Evolutionary conservation across 2,329 filamentous ascomycete genomes (phyloP).

Genomic region (Neoascochyta sp.): DNA sequence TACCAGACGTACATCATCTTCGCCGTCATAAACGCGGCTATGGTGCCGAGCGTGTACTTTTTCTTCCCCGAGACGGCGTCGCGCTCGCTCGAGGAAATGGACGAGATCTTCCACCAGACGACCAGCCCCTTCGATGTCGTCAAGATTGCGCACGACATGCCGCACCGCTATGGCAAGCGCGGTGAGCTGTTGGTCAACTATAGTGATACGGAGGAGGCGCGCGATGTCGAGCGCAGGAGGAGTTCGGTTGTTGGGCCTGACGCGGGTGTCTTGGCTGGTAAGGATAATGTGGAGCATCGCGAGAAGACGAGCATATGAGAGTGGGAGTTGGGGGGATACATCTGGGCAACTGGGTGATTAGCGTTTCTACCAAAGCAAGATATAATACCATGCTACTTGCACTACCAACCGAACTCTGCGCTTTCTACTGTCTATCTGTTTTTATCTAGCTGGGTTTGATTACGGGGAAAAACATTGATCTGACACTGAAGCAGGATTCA

Average conservation of each 20-base stretch:
- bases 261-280: slow-evolving; percentile 3
- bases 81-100: slow-evolving; percentile 42
- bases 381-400: too few relatives aligned
- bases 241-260: slow-evolving; percentile 22
- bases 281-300: slow-evolving; percentile 6
- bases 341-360: too few relatives aligned
- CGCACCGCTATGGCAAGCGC: slow-evolving; percentile 56
- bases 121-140: slow-evolving; percentile 49
- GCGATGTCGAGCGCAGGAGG: slow-evolving; percentile 26
- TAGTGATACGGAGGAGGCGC: slow-evolving; percentile 39
- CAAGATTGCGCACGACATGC: slow-evolving; percentile 49
- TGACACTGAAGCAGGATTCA: too few relatives aligned
- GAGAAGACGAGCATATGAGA: slow-evolving; percentile 6
- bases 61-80: slow-evolving; percentile 61
- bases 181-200: slow-evolving; percentile 56
- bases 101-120: slow-evolving; percentile 61
- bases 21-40: slow-evolving; percentile 54
- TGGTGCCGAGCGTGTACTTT: slow-evolving; percentile 56
- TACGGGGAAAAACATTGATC: too few relatives aligned
- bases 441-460: too few relatives aligned
- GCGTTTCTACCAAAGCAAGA: too few relatives aligned
- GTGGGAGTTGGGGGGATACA: too few relatives aligned
- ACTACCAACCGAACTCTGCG: too few relatives aligned
- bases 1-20: slow-evolving; percentile 58
- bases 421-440: too few relatives aligned